A percentile compares a stretch with the other conserved stretches of the same genome.
Conservation (phyloP, 352 stramenopile species). For the Vaucheria bursata region DNA sequence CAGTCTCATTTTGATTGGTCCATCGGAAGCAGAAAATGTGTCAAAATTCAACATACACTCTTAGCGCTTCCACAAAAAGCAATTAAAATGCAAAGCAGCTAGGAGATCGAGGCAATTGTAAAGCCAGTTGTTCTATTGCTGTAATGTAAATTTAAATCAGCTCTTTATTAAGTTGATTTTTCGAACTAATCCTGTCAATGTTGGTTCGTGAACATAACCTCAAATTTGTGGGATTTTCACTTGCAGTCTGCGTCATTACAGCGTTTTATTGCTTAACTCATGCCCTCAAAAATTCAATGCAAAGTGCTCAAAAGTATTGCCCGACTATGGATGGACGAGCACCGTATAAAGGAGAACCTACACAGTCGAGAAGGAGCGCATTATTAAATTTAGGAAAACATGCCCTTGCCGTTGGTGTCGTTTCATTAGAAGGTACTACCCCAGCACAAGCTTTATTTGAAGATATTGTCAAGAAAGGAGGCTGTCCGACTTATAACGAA, state of each 20-base stretch:
- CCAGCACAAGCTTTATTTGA: conserved; percentile 5
- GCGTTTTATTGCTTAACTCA: background rate
- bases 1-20: no score
- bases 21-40: no score
- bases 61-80: no score
- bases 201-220: no score
- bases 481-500: conserved; percentile 30
- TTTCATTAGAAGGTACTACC: background rate
- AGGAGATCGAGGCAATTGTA: no score
- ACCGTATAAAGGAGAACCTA: background rate
- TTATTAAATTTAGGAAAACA: background rate
- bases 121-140: no score
- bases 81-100: no score
- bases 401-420: background rate
- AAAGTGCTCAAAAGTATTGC: background rate
- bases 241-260: background rate
- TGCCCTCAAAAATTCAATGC: background rate
- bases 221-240: no score
- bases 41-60: no score
- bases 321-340: background rate
- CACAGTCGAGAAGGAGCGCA: background rate
- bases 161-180: no score
- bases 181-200: no score
- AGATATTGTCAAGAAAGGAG: conserved; percentile 30
- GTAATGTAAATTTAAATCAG: no score